Evolutionary conservation across 768 basidiomycete genomes (phyloP), one percentile per base, ranked within the genome.

Genomic region (Suillus placidus): DNA sequence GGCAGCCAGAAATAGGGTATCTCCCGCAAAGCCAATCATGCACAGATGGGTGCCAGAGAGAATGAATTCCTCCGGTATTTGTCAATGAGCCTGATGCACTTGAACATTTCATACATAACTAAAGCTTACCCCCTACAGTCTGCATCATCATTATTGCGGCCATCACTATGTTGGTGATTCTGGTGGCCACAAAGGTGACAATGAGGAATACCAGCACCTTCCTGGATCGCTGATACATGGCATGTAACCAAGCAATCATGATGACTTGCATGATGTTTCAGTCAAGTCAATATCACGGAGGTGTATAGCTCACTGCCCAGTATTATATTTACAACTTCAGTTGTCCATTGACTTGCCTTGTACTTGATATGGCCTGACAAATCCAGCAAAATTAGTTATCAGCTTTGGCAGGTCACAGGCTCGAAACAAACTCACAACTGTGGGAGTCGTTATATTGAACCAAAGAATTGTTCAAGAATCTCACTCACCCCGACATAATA

Each of bases 251-350:
- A 47, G 12, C n/a, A 12, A 47, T 47, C 12, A 47, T 23, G 45
- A 47, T 23, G 10, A 23, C 45, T 47, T 23, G 45, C 45, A 47
- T 47, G 45, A 47, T 23, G 5, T n/a, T 12, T n/a, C 45, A 47
- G 6, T 23, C 10, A 23, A 23, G 45, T 23, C 6, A 10, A 47
- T 23, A 47, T 47, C n/a, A 23, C 12, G 0, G 12, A 47, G 2
- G n/a, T 4, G n/a, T n/a, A 13, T 23, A 47, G 9, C n/a, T 13
- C 45, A 47, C 45, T 9, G 4, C n/a, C 45, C 4, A 47, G 20
- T 0, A 23, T 2, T 13, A 13, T 0, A 6, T 0, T 1, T 5
- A 6, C n/a, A 47, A 23, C n/a, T 5, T 23, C 5, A 47, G 1
- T 2, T 5, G 8, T 23, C 45, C 45, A 47, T 13, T 0, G 5